Evolutionary conservation across 169 alveolate species (phyloP), one percentile per base, ranked within the genome.

Genomic region (Plasmodium yoelii): DNA sequence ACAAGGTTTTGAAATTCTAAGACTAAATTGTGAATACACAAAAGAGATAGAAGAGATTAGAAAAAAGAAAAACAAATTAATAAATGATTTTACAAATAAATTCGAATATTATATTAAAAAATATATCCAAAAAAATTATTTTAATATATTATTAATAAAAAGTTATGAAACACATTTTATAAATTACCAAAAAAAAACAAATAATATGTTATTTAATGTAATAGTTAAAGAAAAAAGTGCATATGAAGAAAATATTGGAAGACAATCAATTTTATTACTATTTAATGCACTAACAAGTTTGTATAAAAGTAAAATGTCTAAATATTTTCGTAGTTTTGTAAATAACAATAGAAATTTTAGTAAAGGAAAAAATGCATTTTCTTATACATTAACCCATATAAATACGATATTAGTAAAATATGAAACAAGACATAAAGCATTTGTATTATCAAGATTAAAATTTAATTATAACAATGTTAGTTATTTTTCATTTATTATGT

Each of bases 401-500:
- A 75, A 75, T 61, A 56, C 75, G 19, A 75, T 75, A 12, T 18
- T 75, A 68, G 12, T 39, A 24, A n/a, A 61, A 39, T 75, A 75
- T 42, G 75, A 75, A 13, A 63, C 57, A n/a, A 61, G 88, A 44
- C 44, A 61, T 24, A 75, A 61, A 15, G 24, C 59, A 3, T 56
- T 5, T 19, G 47, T 75, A 0, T 10, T 75, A 5, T 75, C 88
- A 28, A 75, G 26, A 56, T 47, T 75, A 46, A 60, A 47, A 47
- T 75, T 75, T 65, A 63, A 75, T 56, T 75, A 75, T 26, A 74
- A 75, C 26, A 9, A 75, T 47, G 67, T 75, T 8, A 55, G 75
- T 1, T 60, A 75, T 75, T 75, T 75, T 63, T 65, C 63, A n/a
- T 75, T 75, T 68, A 18, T 39, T 15, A 61, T 75, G 88, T 75